Base-by-base conservation (phyloP, 2,329 filamentous ascomycete genomes). In the Fusarium sp. region DNA sequence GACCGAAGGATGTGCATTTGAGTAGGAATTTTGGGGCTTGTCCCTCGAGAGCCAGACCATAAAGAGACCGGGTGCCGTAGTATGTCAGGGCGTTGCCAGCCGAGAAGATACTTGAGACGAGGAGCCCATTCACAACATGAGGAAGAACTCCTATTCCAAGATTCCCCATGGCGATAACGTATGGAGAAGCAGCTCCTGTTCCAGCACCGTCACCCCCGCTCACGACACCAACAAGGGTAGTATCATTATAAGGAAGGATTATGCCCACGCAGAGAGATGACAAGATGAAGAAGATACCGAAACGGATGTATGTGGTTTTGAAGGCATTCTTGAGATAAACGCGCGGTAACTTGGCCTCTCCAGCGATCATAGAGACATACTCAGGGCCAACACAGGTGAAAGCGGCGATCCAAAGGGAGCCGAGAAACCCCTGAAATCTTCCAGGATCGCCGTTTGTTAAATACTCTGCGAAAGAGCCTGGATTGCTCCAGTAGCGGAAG, bases 281-380 rank as follows among this genome's bases (percentile, higher is more conserved):
- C 29, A 41, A 31, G 20, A 64, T 53, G 15, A 52, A 66, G 52
- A 52, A 47, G 49, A 64, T 52, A 18, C 63, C 39, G 22, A 58
- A 66, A 13, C 39, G 63, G 20, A 52, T 38, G 7, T 64, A 47
- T 8, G 35, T 47, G 14, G 39, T 42, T 61, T 65, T 52, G 35
- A 58, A 58, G 17, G 60, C 60, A 33, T 52, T 58, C 52, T 65
- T 47, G 17, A 64, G 45, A n/a, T 58, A 58, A 27, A 54, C 22
- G 20, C 52, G 39, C 7, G 29, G 60, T n/a, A 64, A 22, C 45
- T 58, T 58, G 22, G 63, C 35, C 22, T 53, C 60, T n/a, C 46
- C 45, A 1, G 41, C 39, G 15, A 66, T 52, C 41, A 65, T 58
- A 6, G 65, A 68, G 27, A 66, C 35, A 29, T 59, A 47, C 17